These are phyloP conservation scores for Lipomyces orientalis DNA, from an alignment of 805 yeast genomes.

Conservation along the genomic window DNA sequence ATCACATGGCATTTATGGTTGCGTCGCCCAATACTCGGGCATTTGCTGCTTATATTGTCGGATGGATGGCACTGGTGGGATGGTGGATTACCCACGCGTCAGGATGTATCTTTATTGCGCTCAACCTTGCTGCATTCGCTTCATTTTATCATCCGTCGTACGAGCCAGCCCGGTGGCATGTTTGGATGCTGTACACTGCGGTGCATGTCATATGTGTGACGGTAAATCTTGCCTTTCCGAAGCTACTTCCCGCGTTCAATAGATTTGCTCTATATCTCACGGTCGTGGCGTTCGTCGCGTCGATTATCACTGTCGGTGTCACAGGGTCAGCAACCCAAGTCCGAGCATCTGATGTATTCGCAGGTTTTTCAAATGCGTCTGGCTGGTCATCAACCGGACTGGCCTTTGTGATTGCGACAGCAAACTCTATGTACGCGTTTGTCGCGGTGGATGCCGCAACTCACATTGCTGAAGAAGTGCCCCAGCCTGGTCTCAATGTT, in stretches of 20 bases:
- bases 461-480: slow-evolving; percentile 71
- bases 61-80: slow-evolving; percentile 40
- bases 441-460: slow-evolving; percentile 73
- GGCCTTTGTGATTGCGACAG: slow-evolving; percentile 67
- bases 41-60: slow-evolving; percentile 39
- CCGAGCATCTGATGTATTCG: slow-evolving; percentile 54
- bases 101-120: slow-evolving; percentile 44
- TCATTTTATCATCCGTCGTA: slow-evolving; percentile 55
- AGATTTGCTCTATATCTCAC: slow-evolving; percentile 59
- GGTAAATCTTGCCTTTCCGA: slow-evolving; percentile 7
- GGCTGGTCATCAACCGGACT: slow-evolving; percentile 62
- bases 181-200: slow-evolving; percentile 55
- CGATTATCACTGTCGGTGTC: slow-evolving; percentile 56
- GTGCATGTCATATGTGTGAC: slow-evolving; percentile 49
- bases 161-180: slow-evolving; percentile 52
- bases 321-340: slow-evolving; percentile 30
- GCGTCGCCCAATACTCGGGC: slow-evolving; percentile 39
- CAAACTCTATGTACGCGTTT: slow-evolving; percentile 73
- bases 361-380: slow-evolving; percentile 54
- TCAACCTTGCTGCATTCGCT: slow-evolving; percentile 41
- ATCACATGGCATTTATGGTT: slow-evolving; percentile 37
- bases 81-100: slow-evolving; percentile 48
- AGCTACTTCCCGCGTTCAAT: slow-evolving; percentile 54
- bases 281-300: slow-evolving; percentile 48
- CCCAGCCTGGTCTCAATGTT: slow-evolving; percentile 60